Evolutionary conservation across 106 monocot species (phyloP), one percentile per base, ranked within the genome.

Genomic region (Acorus gramineus): DNA sequence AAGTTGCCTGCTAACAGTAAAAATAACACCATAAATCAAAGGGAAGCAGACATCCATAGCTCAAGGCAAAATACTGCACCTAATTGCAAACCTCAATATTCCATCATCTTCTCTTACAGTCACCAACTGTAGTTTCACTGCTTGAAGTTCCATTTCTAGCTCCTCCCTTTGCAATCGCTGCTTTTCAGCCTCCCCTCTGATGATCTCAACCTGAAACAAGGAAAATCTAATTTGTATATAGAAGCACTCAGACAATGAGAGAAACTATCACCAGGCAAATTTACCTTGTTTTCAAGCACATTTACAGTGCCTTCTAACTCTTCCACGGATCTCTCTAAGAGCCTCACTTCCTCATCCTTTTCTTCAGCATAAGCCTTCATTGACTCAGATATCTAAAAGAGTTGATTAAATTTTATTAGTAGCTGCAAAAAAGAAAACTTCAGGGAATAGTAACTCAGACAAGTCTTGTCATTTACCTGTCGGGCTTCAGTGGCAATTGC

Each of bases 291-390:
- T 79, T 96, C 87, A 68, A 96, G 71, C 62, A 87, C 83, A 79
- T 77, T 75, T 47, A 96, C 68, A 49, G 91, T 96, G 59, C 66
- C 76, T 70, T 96, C 96, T 63, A 96, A 87, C 74, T 96, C 96
- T 67, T 91, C 76, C 55, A 96, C 75, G 50, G 96, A 91, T 47
- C 72, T 87, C 71, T 96, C 96, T 60, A 96, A 73, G 62, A 96
- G 71, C 77, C 75, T 91, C 49, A 83, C 77, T 65, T 96, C 96
- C 52, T 96, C 81, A 67, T 96, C 96, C 77, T 85, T 91, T 46
- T 81, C 87, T 71, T 82, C 77, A 61, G 84, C 87, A 81, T 79
- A 81, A 0, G 45, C 55, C 55, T 79, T 87, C 54, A 68, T 79
- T 70, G 69, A 80, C 60, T 90, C 79, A 9, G 85, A 84, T 49